Base-by-base conservation (phyloP, 2,329 filamentous ascomycete species). In the Scedosporium dehoogii region DNA sequence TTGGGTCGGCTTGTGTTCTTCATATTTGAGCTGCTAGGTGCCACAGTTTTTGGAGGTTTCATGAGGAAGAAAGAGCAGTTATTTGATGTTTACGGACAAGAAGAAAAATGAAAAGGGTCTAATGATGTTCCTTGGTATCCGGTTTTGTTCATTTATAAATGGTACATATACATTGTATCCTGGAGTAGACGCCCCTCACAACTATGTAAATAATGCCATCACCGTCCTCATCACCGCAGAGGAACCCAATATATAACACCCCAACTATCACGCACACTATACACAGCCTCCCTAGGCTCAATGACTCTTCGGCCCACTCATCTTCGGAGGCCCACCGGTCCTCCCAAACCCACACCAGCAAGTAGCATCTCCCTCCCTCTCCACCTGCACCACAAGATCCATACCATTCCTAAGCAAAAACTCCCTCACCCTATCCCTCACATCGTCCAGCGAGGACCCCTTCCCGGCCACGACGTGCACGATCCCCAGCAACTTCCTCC, bases 371-470 rank as follows among this genome's bases (percentile, higher is more conserved):
- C 89, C 90, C 69, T 96, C 91, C 57, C 88, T 80, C 74, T 97
- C 93, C 1, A 96, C 89, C 74, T 97, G 93, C 4, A 97, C 83
- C 27, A 96, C 86, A 12, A 92, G 85, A 69, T 96, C 87, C 75
- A 97, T 88, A 51, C 86, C 84, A 66, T 89, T 83, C 60, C 84
- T 83, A 6, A 81, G 76, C 23, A 96, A 78, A 67, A 92, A 94
- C 53, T 84, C 81, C 55, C 82, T 79, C 0, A 92, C 88, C n/a
- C 92, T 81, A 64, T 90, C 85, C 59, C 90, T 81, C 5, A 97
- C 91, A 65, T 97, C 92, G 68, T 96, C 91, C 62, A 92, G 72
- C 68, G 92, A 86, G 2, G 88, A 85, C 2, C 82, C 84, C 25
- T 85, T 83, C 0, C 86, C 85, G 0, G 91, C 91, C 64, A 91